Conservation (phyloP, 768 basidiomycete species). For the Omphalotus guepiniiformis region DNA sequence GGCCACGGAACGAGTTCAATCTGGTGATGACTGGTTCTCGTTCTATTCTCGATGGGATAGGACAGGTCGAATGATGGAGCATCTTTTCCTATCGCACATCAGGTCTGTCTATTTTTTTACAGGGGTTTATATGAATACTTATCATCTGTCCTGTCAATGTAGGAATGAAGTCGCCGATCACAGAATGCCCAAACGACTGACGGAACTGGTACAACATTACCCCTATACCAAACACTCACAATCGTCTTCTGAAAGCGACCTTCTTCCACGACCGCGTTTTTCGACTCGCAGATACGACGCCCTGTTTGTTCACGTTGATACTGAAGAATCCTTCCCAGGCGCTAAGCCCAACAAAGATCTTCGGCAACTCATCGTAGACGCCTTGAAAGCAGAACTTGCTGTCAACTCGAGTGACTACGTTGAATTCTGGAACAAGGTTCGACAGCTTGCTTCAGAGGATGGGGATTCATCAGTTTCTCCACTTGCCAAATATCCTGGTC, state of each 20-base stretch:
- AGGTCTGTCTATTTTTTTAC: conserved; percentile 40
- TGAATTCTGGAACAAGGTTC: conserved; percentile 54
- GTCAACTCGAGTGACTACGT: conserved; percentile 28
- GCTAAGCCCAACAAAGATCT: conserved; percentile 45
- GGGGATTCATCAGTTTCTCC: conserved; percentile 24
- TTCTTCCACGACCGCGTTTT: conserved; percentile 62
- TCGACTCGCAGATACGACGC: conserved; percentile 63
- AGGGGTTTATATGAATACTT: conserved; percentile 4
- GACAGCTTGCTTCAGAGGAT: conserved; percentile 30
- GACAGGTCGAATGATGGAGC: conserved; percentile 68
- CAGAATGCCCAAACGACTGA: conserved; percentile 64
- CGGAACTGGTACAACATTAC: conserved; percentile 66
- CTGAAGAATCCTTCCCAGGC: conserved; percentile 39
- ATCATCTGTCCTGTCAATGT: conserved; percentile 7
- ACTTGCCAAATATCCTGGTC: conserved; percentile 32
- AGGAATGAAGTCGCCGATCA: conserved; percentile 57
- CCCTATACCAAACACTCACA: conserved; percentile 45
- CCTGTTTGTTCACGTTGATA: conserved; percentile 62
- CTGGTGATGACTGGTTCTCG: conserved; percentile 52
- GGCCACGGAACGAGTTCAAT: conserved; percentile 39
- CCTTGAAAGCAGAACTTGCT: conserved; percentile 40
- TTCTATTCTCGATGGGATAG: conserved; percentile 78
- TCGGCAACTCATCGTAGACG: conserved; percentile 57
- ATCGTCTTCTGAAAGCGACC: conserved; percentile 29
- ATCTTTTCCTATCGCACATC: conserved; percentile 68